phyloP scores from a whole-genome alignment of 208 protist genomes.

The Acanthamoeba healyi region DNA sequence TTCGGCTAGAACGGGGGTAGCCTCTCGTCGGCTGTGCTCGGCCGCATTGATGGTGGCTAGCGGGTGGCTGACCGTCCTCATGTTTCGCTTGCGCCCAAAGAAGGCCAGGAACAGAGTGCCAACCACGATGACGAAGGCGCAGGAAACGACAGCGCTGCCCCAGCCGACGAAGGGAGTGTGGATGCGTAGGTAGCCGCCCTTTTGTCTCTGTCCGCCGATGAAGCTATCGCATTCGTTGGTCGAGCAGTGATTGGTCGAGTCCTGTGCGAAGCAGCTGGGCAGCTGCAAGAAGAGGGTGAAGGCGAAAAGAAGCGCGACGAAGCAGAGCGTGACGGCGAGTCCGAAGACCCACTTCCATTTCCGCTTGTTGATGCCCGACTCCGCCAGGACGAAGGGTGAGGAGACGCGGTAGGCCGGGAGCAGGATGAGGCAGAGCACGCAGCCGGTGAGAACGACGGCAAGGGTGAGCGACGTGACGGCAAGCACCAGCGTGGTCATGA shows the following conservation, averaged over 20 bases:
- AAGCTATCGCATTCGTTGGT: conserved; percentile 31
- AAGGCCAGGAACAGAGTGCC: conserved; percentile 24
- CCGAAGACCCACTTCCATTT: conserved; percentile 28
- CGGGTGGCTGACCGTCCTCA: background rate
- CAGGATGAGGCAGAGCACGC: conserved; percentile 6
- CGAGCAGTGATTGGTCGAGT: background rate
- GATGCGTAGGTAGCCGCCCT: conserved; percentile 18
- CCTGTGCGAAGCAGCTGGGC: background rate
- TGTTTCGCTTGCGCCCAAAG: background rate
- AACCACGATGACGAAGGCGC: background rate
- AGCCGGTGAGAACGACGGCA: background rate
- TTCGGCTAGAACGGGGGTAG: background rate
- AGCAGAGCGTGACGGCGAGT: background rate
- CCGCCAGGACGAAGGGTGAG: background rate
- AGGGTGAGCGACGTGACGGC: background rate
- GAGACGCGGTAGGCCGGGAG: conserved; percentile 19
- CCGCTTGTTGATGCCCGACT: conserved; percentile 6
- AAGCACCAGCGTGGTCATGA: conserved; percentile 34
- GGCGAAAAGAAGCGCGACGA: conserved; percentile 8
- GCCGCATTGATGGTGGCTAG: conserved; percentile 4
- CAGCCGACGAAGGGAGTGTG: conserved; percentile 30
- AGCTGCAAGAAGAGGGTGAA: conserved; percentile 56
- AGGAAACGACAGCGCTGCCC: conserved; percentile 36
- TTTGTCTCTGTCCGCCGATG: conserved; percentile 1
- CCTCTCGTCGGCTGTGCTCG: background rate